Base-by-base conservation (phyloP, 805 yeast species). In the Cyberlindnera suaveolens region DNA sequence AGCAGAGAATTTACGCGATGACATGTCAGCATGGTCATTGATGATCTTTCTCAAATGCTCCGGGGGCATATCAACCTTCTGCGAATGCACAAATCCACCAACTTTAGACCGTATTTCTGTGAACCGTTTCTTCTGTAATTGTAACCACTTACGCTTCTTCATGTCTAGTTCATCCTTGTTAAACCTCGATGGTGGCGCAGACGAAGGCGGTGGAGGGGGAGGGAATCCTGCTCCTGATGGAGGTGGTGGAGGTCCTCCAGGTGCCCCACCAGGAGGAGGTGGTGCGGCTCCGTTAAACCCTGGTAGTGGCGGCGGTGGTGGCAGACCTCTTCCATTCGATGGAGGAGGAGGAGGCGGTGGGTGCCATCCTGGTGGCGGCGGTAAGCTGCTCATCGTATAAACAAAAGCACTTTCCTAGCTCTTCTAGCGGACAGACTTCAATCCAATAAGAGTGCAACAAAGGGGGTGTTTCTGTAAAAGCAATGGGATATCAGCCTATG, bases 1-100 rank as follows among this genome's bases (percentile, higher is more conserved):
- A 11, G 84, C 77, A 17, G 91, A 81, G 39, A 85, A 85, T 49
- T 81, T 80, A 50, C 78, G 76, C 2, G 90, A 78, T 1, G 95
- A 78, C 69, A 90, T 75, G 56, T 91, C 96, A 1, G 89, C 89
- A 55, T 88, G 96, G 47, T 81, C 87, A 40, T 74, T 73, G 58
- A 91, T 78, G 45, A 89, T 85, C 59, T 86, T 87, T 36, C 99
- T 72, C 19, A 91, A 65, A 64, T 90, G 97, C 56, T 90, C 96
- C 0, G 96, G 95, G 1, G 97, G 96, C 89, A 90, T 83, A 50
- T 86, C 89, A 1, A 80, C 73, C 56, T 85, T 85, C 10, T 72
- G 73, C 0, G 84, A 72, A 39, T 74, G 78, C 10, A 79, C 78
- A 36, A 67, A 65, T 13, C 82, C 72, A 31, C 76, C 68, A 30